phyloP scores from a whole-genome alignment of 805 yeast genomes.

The Schizosaccharomyces japonicus region DNA sequence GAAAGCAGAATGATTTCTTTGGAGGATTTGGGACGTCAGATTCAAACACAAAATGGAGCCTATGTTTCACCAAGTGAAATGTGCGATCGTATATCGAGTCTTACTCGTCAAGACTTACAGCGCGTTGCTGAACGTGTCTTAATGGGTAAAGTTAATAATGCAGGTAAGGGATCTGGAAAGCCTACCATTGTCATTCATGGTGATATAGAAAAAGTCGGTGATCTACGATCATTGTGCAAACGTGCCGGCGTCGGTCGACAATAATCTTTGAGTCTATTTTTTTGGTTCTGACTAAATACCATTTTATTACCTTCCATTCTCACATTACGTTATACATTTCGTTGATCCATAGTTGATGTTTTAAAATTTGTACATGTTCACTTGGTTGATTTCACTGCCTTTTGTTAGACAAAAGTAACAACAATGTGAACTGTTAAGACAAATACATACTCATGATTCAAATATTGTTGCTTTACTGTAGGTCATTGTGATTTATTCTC shows the following conservation, averaged over 20 bases:
- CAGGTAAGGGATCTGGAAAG: conserved; percentile 29
- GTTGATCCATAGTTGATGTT: no score
- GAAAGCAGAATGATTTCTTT: conserved; percentile 83
- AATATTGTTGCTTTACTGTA: no score
- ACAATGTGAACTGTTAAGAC: no score
- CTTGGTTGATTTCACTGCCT: no score
- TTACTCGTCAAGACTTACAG: conserved; percentile 44
- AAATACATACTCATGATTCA: no score
- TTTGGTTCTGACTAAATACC: not conserved
- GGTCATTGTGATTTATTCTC: no score
- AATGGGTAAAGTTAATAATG: conserved; percentile 32
- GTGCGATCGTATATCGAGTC: conserved; percentile 48
- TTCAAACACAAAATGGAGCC: conserved; percentile 49
- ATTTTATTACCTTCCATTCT: no score
- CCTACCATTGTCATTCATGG: conserved; percentile 89
- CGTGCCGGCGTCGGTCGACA: conserved; percentile 46
- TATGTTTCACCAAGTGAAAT: conserved; percentile 57
- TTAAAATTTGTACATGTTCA: no score
- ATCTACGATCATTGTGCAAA: conserved; percentile 38
- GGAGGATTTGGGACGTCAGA: conserved; percentile 88
- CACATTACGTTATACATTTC: no score
- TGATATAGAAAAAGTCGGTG: conserved; percentile 63
- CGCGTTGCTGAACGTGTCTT: conserved; percentile 53
- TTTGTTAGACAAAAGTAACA: no score
- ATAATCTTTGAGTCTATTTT: not conserved